These are phyloP conservation scores for Daphne laureola DNA, from an alignment of 441 rosid genomes.

Conservation along the genomic window DNA sequence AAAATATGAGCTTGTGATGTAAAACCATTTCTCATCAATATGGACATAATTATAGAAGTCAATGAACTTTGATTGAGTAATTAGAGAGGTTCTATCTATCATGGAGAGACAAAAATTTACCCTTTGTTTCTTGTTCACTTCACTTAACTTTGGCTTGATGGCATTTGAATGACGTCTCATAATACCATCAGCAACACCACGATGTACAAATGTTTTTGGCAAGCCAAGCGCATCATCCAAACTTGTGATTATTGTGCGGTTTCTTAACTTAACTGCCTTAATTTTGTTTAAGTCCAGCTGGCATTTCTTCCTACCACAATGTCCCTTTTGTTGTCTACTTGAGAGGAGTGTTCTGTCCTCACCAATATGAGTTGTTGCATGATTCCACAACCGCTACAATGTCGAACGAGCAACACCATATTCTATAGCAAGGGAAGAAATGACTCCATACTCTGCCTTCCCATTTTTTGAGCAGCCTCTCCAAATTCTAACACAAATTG, in stretches of 20 bases:
- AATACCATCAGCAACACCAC: neutral
- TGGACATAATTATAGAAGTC: neutral
- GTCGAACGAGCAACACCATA: too few relatives aligned
- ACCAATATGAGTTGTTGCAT: too few relatives aligned
- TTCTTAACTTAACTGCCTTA: neutral
- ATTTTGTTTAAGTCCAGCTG: neutral
- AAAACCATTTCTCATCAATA: constrained; percentile 13
- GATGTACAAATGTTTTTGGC: neutral
- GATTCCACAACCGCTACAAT: too few relatives aligned
- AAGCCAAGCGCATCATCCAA: neutral
- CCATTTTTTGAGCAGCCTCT: too few relatives aligned
- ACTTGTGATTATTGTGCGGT: neutral
- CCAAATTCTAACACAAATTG: too few relatives aligned
- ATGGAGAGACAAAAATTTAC: constrained; percentile 2
- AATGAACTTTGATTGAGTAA: neutral
- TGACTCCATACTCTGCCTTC: too few relatives aligned
- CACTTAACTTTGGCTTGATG: neutral
- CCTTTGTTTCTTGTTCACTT: constrained; percentile 6
- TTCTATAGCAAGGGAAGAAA: too few relatives aligned
- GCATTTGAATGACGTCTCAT: constrained; percentile 3
- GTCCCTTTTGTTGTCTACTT: too few relatives aligned
- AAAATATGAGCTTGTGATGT: neutral
- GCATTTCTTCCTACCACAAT: too few relatives aligned
- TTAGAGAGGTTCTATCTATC: neutral
- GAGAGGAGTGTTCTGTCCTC: too few relatives aligned